Evolutionary conservation across 164 flowering plant genomes (phyloP).

Genomic region (Buxus sempervirens): DNA sequence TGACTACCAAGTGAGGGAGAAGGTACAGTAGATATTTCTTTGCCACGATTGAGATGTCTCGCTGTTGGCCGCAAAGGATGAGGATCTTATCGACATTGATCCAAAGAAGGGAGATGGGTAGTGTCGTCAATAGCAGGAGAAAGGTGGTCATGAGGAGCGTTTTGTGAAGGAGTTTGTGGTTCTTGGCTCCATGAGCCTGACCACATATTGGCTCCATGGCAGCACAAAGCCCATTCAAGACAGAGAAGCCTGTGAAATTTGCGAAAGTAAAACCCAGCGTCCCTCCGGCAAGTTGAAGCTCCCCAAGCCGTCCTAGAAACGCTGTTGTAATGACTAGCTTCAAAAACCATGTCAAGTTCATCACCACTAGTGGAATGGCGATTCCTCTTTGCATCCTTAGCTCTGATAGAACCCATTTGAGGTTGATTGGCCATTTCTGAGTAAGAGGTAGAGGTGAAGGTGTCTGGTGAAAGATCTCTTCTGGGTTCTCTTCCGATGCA

Average conservation of each 20-base stretch:
- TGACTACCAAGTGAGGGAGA: conserved; percentile 70
- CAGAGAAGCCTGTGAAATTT: conserved; percentile 83
- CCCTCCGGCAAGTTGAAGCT: conserved; percentile 77
- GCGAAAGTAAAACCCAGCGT: conserved; percentile 84
- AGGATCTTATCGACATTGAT: conserved; percentile 69
- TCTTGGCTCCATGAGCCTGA: conserved; percentile 84
- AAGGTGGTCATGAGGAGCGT: conserved; percentile 64
- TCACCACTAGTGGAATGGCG: conserved; percentile 52
- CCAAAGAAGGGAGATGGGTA: conserved; percentile 75
- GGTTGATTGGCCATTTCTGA: conserved; percentile 30
- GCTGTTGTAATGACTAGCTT: conserved; percentile 71
- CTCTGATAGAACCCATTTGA: conserved; percentile 39
- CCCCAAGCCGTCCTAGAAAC: conserved; percentile 77
- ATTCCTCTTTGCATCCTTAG: conserved; percentile 47
- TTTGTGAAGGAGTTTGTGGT: conserved; percentile 72
- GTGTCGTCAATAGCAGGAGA: conserved; percentile 43
- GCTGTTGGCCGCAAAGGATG: conserved; percentile 59
- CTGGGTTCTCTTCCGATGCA: conserved; percentile 21
- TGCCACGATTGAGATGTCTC: conserved; percentile 55
- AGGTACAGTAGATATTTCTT: conserved; percentile 55
- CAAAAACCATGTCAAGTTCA: conserved; percentile 74
- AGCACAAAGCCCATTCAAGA: conserved; percentile 72
- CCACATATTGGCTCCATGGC: conserved; percentile 98
- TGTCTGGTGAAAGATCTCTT: conserved; percentile 13
- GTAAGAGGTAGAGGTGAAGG: conserved; percentile 5